Conservation (phyloP, 345 rosid species). For the Eucalyptus marginata region DNA sequence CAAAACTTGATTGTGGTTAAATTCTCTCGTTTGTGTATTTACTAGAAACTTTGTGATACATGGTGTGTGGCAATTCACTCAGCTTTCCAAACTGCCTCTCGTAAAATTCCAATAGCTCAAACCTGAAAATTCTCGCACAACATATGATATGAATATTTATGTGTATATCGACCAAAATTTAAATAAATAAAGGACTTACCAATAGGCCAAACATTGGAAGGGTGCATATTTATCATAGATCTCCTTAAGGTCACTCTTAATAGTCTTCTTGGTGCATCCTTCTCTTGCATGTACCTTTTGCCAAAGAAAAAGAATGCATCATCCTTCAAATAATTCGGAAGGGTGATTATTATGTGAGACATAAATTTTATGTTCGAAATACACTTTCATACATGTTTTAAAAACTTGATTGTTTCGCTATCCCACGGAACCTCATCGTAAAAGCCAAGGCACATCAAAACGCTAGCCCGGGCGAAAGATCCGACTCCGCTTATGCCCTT, state of each 20-base stretch:
- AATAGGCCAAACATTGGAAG: slow-evolving; percentile 11
- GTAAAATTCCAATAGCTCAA: slow-evolving; percentile 6
- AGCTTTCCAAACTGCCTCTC: slow-evolving; percentile 16
- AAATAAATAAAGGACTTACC: not conserved
- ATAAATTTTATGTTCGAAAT: not conserved
- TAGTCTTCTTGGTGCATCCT: not conserved
- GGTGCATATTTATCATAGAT: slow-evolving; percentile 13
- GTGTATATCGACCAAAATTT: not conserved
- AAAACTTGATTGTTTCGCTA: slow-evolving; percentile 27
- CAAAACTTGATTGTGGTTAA: not conserved
- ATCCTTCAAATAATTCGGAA: not conserved
- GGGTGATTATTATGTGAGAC: not conserved
- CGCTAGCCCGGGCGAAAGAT: slow-evolving; percentile 15
- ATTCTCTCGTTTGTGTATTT: not conserved
- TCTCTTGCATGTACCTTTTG: slow-evolving; percentile 7
- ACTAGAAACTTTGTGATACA: slow-evolving; percentile 1
- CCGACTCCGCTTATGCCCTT: slow-evolving; percentile 26
- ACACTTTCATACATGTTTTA: slow-evolving; percentile 15
- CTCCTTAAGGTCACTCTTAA: not conserved
- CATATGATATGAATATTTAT: not conserved
- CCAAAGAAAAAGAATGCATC: not conserved
- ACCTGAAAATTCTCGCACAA: not conserved
- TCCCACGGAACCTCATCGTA: slow-evolving; percentile 33
- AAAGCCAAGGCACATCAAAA: slow-evolving; percentile 35
- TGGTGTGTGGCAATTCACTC: slow-evolving; percentile 1